phyloP scores from a whole-genome alignment of 441 rosid genomes.

The Biscutella auriculata region DNA sequence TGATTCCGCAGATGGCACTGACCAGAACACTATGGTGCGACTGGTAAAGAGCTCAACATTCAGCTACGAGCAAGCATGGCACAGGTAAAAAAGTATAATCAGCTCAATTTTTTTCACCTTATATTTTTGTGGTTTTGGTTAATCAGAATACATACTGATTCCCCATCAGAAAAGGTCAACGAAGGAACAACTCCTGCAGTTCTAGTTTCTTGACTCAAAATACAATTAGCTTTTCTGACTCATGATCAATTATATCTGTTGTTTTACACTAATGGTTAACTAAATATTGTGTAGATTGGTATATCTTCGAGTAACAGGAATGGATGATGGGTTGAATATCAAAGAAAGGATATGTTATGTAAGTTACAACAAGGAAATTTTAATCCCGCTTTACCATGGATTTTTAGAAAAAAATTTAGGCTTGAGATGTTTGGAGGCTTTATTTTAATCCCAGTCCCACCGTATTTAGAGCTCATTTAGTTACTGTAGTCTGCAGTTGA shows the following conservation, averaged over 20 bases:
- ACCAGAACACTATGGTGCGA: conserved; percentile 50
- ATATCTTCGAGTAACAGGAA: conserved; percentile 88
- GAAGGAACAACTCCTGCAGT: neutral
- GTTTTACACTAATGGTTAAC: neutral
- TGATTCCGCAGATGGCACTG: conserved; percentile 49
- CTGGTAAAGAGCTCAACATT: conserved; percentile 85
- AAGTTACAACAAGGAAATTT: conserved; percentile 19
- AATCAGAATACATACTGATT: neutral
- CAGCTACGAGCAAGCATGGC: conserved; percentile 99
- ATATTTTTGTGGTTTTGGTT: neutral
- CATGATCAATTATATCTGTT: neutral
- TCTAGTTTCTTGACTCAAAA: neutral
- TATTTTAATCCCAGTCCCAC: too few species aligned
- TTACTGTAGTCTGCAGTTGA: neutral
- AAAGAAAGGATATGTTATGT: conserved; percentile 85
- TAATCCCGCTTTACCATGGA: neutral
- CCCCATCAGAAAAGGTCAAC: neutral
- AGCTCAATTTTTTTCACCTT: neutral
- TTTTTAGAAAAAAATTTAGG: too few species aligned
- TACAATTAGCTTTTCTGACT: neutral
- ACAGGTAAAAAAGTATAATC: conserved; percentile 40
- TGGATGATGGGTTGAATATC: conserved; percentile 77
- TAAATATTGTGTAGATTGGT: conserved; percentile 43
- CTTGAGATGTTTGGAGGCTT: too few species aligned
- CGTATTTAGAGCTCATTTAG: neutral